phyloP scores from a whole-genome alignment of 768 basidiomycete genomes.

The Amanita subjunquillea region DNA sequence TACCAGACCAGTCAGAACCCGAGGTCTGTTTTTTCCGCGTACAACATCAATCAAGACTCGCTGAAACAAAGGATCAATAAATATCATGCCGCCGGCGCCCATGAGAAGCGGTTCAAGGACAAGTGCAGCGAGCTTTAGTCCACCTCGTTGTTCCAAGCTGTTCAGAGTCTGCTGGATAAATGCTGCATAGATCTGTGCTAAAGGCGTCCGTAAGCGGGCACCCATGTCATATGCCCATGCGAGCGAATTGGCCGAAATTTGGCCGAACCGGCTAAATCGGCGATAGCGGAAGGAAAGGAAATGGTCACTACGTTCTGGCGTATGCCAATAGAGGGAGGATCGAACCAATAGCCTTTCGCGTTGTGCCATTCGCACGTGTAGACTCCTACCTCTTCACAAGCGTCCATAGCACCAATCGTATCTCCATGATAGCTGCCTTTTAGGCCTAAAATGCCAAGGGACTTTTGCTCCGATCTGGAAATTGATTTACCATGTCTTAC shows the following conservation, averaged over 20 bases:
- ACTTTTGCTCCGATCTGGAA: constrained; percentile 27
- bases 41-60: constrained; percentile 76
- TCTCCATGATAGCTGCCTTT: constrained; percentile 96
- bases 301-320: constrained; percentile 47
- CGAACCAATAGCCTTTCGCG: constrained; percentile 89
- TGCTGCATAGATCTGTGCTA: constrained; percentile 53
- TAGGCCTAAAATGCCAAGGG: constrained; percentile 73
- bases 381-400: constrained; percentile 72
- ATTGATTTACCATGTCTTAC: constrained; percentile 24
- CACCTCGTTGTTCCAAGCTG: constrained; percentile 29
- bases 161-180: constrained; percentile 48
- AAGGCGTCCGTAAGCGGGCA: constrained; percentile 41
- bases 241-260: constrained; percentile 33
- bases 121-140: constrained; percentile 53
- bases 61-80: constrained; percentile 96
- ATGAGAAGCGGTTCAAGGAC: constrained; percentile 88
- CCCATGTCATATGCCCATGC: constrained; percentile 62
- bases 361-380: constrained; percentile 96
- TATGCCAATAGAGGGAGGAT: constrained; percentile 72
- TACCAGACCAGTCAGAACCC: constrained; percentile 39
- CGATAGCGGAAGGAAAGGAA: constrained; percentile 40
- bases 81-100: constrained; percentile 96
- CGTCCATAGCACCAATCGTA: constrained; percentile 96
- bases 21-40: constrained; percentile 28
- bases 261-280: constrained; percentile 17